Percentiles rank a stretch among this genome's conserved stretches.
Conservation (phyloP, 305 asterid genomes). For the Ajuga reptans region DNA sequence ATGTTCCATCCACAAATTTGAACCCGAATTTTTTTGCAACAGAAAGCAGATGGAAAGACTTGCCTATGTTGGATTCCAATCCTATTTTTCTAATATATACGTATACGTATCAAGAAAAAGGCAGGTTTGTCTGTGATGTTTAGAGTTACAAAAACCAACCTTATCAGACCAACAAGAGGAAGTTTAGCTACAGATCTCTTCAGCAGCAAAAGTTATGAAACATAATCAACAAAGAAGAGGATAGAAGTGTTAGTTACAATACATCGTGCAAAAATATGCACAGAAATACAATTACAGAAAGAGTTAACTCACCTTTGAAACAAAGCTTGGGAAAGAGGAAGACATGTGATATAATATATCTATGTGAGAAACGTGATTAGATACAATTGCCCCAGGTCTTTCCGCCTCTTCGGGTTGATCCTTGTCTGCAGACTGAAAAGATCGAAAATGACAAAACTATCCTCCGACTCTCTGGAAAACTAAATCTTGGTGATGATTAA, state of each 20-base stretch:
- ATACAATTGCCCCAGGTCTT: slow-evolving; percentile 67
- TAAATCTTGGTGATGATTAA: neutral
- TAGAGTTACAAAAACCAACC: slow-evolving; percentile 29
- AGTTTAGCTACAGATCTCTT: slow-evolving; percentile 86
- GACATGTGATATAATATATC: slow-evolving; percentile 87
- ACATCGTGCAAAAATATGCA: neutral
- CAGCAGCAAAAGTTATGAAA: slow-evolving; percentile 29
- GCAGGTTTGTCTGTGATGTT: neutral
- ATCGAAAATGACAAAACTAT: slow-evolving; percentile 7
- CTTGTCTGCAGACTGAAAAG: slow-evolving; percentile 34
- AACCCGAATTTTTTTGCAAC: neutral
- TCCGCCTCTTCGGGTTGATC: slow-evolving; percentile 37
- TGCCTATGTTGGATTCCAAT: neutral
- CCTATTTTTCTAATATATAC: neutral
- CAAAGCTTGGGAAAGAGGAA: slow-evolving; percentile 77
- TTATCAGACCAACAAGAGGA: slow-evolving; percentile 84
- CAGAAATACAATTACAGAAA: slow-evolving; percentile 7
- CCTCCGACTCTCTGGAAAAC: neutral
- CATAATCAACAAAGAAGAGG: slow-evolving; percentile 20
- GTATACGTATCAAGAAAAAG: neutral
- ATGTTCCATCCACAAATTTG: neutral
- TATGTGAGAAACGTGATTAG: slow-evolving; percentile 73
- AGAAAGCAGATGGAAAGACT: neutral
- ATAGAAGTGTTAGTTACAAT: slow-evolving; percentile 8
- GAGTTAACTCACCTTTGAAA: slow-evolving; percentile 63